phyloP scores from a whole-genome alignment of 371 early-diverging fungal species.

The Apophysomyces elegans region DNA sequence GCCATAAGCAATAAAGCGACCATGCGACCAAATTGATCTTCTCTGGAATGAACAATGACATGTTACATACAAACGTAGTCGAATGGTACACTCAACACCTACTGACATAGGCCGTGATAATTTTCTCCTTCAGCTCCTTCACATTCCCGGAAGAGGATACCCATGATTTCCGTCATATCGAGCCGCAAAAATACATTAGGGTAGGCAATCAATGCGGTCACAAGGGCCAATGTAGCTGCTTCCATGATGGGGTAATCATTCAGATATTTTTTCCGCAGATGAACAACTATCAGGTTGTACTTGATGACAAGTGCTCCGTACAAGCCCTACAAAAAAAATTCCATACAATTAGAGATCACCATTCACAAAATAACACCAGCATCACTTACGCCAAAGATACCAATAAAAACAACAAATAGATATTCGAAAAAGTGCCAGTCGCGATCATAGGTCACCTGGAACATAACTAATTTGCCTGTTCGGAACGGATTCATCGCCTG shows the following conservation, averaged over 20 bases:
- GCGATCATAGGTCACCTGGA: slow-evolving; percentile 91
- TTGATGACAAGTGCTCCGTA: slow-evolving; percentile 89
- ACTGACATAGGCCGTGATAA: slow-evolving; percentile 71
- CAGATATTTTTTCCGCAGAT: slow-evolving; percentile 69
- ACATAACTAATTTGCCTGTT: slow-evolving; percentile 92
- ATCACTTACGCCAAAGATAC: slow-evolving; percentile 82
- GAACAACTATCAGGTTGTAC: slow-evolving; percentile 72
- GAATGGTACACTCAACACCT: slow-evolving; percentile 22
- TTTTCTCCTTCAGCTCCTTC: slow-evolving; percentile 55
- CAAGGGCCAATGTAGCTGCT: slow-evolving; percentile 70
- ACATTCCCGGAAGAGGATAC: slow-evolving; percentile 88
- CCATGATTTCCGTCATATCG: slow-evolving; percentile 88
- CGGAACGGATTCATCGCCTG: slow-evolving; percentile 90
- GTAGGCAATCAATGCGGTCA: slow-evolving; percentile 80
- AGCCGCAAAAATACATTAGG: slow-evolving; percentile 80
- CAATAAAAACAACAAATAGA: slow-evolving; percentile 83
- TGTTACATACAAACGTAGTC: background rate
- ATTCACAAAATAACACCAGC: no score
- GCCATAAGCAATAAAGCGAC: slow-evolving; percentile 63
- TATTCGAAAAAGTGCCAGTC: slow-evolving; percentile 92
- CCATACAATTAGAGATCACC: background rate
- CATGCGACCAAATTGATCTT: slow-evolving; percentile 48
- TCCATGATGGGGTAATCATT: slow-evolving; percentile 73
- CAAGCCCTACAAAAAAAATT: slow-evolving; percentile 65
- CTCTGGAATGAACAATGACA: slow-evolving; percentile 11